Base-by-base conservation (phyloP, 306 rosid genomes). In the Arachis stenosperma region DNA sequence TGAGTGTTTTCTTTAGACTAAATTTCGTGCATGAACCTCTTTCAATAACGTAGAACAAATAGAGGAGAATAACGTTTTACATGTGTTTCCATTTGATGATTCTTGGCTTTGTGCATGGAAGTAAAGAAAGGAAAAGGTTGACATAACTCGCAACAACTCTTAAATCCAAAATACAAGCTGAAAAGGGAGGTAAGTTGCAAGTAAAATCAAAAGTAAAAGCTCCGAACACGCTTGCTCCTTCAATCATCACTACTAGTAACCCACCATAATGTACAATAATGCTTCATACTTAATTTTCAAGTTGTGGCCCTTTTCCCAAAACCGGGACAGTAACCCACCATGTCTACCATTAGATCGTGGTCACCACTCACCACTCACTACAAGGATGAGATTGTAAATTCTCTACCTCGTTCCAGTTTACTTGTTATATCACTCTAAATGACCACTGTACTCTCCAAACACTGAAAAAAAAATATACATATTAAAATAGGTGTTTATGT, bases 311-410 rank as follows among this genome's bases (percentile, higher is more conserved):
- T 12, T 70, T 27, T n/a, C 44, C 54, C 61, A 40, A 73, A 61
- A 50, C 8, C 2, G 50, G 13, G 13, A 15, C 3, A 6, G 13
- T 4, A 54, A 22, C 27, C 27, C 27, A 22, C 27, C 27, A 22
- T 22, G 27, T 65, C 61, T 43, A 67, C 46, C 54, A 9, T 75
- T 56, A 5, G 59, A 75, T 74, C 8, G 11, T 4, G 11, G 10
- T 29, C 17, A 53, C 27, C 27, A 22, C 1, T 22, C 1, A 22
- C 27, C 27, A 22, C 27, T 22, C 27, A 22, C 6, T 2, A 0
- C 0, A 9, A 47, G 53, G 61, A 52, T 2, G 60, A 44, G 42
- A 46, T 48, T 1, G 60, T 56, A 58, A 67, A 67, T 22, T 22
- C 27, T 22, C 27, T 1, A 22, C 1, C 27, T 1, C 27, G 1